phyloP scores from a whole-genome alignment of 2,329 filamentous ascomycete genomes.

The Thielaviopsis populi region DNA sequence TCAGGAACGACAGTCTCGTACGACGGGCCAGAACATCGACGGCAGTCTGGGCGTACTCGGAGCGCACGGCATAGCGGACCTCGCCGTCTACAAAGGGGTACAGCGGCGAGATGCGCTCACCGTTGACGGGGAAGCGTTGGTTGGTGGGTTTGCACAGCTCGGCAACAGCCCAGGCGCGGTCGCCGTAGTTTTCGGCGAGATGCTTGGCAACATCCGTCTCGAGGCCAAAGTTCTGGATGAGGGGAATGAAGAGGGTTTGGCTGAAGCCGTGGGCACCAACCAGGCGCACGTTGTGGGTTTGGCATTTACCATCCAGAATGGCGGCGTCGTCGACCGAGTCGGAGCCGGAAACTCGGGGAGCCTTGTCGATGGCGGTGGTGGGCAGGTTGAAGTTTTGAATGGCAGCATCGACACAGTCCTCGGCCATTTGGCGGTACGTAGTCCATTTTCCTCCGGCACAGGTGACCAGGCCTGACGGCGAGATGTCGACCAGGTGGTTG shows the following conservation, averaged over 20 bases:
- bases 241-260: conserved; percentile 81
- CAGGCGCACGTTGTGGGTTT: conserved; percentile 69
- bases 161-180: conserved; percentile 82
- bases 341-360: conserved; percentile 54
- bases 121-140: conserved; percentile 66
- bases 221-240: conserved; percentile 84
- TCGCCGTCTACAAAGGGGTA: conserved; percentile 92
- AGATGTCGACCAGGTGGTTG: conserved; percentile 70
- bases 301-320: conserved; percentile 50
- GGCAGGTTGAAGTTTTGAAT: conserved; percentile 52
- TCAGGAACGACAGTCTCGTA: conserved; percentile 76
- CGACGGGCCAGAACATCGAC: conserved; percentile 76
- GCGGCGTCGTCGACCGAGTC: conserved; percentile 56
- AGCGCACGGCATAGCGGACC: conserved; percentile 69
- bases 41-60: conserved; percentile 85
- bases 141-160: conserved; percentile 63
- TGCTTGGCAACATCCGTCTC: conserved; percentile 89
- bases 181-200: conserved; percentile 73
- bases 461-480: conserved; percentile 65
- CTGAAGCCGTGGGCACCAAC: conserved; percentile 77
- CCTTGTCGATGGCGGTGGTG: conserved; percentile 40
- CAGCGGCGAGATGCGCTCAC: conserved; percentile 60
- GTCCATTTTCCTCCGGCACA: conserved; percentile 88
- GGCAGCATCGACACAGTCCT: conserved; percentile 74
- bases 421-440: conserved; percentile 84